A percentile compares a stretch with the other conserved stretches of the same genome.
Conservation (phyloP, 108 stramenopile genomes). For the Asterionellopsis glacialis region DNA sequence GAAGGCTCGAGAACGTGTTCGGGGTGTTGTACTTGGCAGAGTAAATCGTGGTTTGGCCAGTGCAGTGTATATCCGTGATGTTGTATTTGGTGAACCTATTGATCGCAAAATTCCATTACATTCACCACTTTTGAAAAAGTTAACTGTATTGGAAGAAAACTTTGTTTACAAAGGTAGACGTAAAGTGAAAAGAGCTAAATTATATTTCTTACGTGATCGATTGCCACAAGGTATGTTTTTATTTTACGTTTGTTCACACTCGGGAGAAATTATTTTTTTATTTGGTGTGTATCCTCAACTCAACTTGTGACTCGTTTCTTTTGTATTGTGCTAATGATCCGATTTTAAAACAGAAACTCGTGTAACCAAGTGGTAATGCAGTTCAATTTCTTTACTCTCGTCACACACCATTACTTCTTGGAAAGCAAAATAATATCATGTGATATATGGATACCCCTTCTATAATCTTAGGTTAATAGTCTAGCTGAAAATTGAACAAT, state of each 20-base stretch:
- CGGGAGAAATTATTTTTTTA: too few species aligned
- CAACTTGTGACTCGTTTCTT: too few species aligned
- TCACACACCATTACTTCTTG: too few species aligned
- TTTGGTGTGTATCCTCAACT: too few species aligned
- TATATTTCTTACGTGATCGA: slow-evolving; percentile 63
- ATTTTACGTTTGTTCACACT: not conserved
- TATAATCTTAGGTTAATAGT: too few species aligned
- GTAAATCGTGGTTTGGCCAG: slow-evolving; percentile 62
- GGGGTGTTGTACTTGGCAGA: slow-evolving; percentile 75
- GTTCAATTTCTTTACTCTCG: too few species aligned
- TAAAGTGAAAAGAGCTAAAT: slow-evolving; percentile 82
- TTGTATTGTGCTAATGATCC: too few species aligned
- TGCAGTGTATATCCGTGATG: slow-evolving; percentile 65
- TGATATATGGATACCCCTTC: too few species aligned
- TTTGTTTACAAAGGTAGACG: slow-evolving; percentile 86
- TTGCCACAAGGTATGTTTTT: slow-evolving; percentile 13
- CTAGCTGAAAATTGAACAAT: too few species aligned
- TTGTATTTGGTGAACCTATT: slow-evolving; percentile 67
- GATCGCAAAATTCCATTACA: slow-evolving; percentile 76
- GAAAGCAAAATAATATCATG: too few species aligned
- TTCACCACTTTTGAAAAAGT: slow-evolving; percentile 66
- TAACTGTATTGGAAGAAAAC: slow-evolving; percentile 77
- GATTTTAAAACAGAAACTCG: too few species aligned
- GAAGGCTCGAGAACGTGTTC: slow-evolving; percentile 56
- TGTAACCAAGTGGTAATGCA: not conserved